Conservation (phyloP, 192 early-diverging fungal species). For the Coemansia asiatica region DNA sequence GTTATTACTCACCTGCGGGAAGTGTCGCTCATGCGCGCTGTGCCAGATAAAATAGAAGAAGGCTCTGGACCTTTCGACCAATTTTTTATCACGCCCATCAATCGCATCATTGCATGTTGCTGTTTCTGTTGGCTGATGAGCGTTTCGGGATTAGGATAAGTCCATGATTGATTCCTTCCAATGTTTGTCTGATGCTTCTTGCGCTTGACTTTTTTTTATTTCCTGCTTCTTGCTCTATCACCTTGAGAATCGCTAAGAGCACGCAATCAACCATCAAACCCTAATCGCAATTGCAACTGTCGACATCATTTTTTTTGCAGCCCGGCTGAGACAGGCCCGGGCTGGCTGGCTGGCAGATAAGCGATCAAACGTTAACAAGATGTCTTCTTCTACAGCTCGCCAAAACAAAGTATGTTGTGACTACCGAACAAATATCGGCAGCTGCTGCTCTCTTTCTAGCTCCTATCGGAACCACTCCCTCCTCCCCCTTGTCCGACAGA, state of each 20-base stretch:
- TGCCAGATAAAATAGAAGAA: not conserved
- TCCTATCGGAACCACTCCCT: no score
- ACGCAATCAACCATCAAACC: not conserved
- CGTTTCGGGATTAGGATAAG: no score
- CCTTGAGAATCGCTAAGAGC: not conserved
- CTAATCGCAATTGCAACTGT: not conserved
- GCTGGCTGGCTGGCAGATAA: not conserved
- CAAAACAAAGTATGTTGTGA: not conserved
- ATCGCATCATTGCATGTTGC: not conserved
- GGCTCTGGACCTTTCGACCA: not conserved
- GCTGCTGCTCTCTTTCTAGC: not conserved
- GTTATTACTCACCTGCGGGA: constrained; percentile 1
- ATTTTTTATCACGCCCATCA: not conserved
- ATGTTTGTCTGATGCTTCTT: not conserved
- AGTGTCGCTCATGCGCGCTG: not conserved
- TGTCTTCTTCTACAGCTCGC: not conserved
- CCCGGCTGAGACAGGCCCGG: not conserved
- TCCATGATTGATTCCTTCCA: not conserved
- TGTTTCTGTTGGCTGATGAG: not conserved
- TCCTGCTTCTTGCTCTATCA: constrained; percentile 2
- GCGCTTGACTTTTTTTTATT: not conserved
- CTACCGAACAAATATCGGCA: not conserved
- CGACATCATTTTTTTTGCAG: not conserved
- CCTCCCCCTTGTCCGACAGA: no score
- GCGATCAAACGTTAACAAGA: not conserved